Evolutionary conservation across 2,329 filamentous ascomycete genomes (phyloP).

Genomic region (Tothia fuscella): DNA sequence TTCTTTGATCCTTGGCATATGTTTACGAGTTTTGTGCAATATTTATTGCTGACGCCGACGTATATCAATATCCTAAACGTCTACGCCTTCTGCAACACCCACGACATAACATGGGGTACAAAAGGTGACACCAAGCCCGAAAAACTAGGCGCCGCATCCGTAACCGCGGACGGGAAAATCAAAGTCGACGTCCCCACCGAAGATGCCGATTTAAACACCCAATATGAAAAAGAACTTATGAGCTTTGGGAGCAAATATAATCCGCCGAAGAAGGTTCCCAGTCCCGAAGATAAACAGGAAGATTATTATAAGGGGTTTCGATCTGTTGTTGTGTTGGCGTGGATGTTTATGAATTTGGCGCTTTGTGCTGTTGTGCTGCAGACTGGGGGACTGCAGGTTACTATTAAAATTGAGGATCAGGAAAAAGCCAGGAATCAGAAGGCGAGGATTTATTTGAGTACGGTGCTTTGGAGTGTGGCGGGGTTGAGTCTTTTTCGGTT

Average conservation of each 20-base stretch:
- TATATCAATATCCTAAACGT: conserved; percentile 99
- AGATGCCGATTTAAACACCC: conserved; percentile 86
- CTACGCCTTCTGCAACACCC: conserved; percentile 96
- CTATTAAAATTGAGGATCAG: conserved; percentile 19
- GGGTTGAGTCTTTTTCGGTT: conserved; percentile 78
- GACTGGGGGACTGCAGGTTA: conserved; percentile 62
- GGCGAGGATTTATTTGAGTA: conserved; percentile 71
- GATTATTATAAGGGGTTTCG: conserved; percentile 98
- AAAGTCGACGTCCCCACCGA: conserved; percentile 78
- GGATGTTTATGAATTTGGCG: conserved; percentile 94
- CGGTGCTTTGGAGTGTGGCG: conserved; percentile 83
- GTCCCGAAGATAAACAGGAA: conserved; percentile 70
- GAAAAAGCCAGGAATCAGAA: conserved; percentile 40
- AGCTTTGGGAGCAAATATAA: conserved; percentile 65
- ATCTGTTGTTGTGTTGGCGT: conserved; percentile 79
- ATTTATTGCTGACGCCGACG: conserved; percentile 85
- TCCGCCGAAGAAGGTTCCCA: conserved; percentile 52
- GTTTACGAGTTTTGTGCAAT: conserved; percentile 88
- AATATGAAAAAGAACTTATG: conserved; percentile 76
- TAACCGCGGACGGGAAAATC: conserved; percentile 90
- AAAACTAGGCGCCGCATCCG: conserved; percentile 74
- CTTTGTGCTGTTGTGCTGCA: conserved; percentile 78
- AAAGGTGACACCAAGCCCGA: conserved; percentile 96
- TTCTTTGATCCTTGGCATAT: conserved; percentile 99
- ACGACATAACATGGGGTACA: conserved; percentile 96